Evolutionary conservation across 1,284 basidiomycete species (phyloP), one percentile per base, ranked within the genome.

Genomic region (Leucoagaricus sp.): DNA sequence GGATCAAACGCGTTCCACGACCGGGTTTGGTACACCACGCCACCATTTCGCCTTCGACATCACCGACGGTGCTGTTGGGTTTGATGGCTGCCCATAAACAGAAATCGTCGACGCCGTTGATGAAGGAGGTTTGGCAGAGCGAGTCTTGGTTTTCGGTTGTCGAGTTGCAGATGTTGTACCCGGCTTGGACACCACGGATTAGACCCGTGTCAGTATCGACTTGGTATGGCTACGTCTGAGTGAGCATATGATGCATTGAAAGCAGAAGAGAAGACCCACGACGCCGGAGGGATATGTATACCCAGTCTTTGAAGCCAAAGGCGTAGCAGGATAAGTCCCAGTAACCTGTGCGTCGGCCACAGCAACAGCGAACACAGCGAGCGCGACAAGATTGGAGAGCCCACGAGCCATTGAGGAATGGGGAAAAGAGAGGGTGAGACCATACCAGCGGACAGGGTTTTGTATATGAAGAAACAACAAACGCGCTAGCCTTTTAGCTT

Each of bases 1-100:
- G 72, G 26, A 73, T 69, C 7, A 72, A 38, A 28, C 72, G 70
- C 13, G 70, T 69, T 1, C 68, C 85, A 15, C 75, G 75, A 3
- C 76, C 76, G 10, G 75, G 64, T 59, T 78, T 79, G 23, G 80
- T 80, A 64, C 86, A 89, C 77, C 79, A 89, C 0, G 84, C 82
- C 5, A 89, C 83, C 59, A 78, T 81, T 53, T 74, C 67, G 13
- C 73, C 79, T n/a, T n/a, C n/a, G n/a, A n/a, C n/a, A n/a, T n/a
- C n/a, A n/a, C n/a, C n/a, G n/a, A n/a, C n/a, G n/a, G n/a, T n/a
- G n/a, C n/a, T n/a, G n/a, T n/a, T n/a, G n/a, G n/a, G n/a, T n/a
- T n/a, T n/a, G n/a, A n/a, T n/a, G n/a, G n/a, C n/a, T n/a, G n/a
- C n/a, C n/a, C n/a, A n/a, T n/a, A n/a, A n/a, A n/a, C n/a, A n/a